Conservation (phyloP, 441 rosid species). For the Arabidopsis lyrata region DNA sequence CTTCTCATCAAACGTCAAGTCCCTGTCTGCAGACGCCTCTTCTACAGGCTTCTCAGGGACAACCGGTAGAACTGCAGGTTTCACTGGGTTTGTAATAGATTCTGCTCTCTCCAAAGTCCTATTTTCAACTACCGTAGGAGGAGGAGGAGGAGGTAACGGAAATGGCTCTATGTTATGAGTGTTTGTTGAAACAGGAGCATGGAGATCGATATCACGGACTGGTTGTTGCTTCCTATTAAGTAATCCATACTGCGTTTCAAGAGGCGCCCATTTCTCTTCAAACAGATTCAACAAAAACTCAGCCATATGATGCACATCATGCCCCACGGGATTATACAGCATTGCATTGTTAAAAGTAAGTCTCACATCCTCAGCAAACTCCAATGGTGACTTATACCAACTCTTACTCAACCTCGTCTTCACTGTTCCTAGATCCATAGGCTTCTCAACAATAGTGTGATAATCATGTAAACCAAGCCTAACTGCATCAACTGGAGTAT, state of each 20-base stretch:
- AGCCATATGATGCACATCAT: constrained; percentile 88
- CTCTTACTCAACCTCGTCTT: constrained; percentile 66
- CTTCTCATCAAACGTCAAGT: constrained; percentile 76
- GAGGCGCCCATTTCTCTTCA: constrained; percentile 71
- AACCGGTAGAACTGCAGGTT: constrained; percentile 41
- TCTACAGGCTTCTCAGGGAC: constrained; percentile 48
- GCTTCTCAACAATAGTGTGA: constrained; percentile 71
- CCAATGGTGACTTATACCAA: constrained; percentile 70
- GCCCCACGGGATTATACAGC: constrained; percentile 84
- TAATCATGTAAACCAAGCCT: constrained; percentile 80
- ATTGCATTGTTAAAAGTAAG: constrained; percentile 89
- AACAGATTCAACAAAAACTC: constrained; percentile 59
- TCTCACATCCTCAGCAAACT: constrained; percentile 89
- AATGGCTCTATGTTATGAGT: constrained; percentile 42
- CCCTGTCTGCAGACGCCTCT: constrained; percentile 55
- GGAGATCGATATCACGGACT: constrained; percentile 43
- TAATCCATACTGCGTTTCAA: constrained; percentile 55
- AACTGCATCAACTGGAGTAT: constrained; percentile 79
- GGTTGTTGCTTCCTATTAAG: constrained; percentile 43
- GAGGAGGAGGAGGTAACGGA: constrained; percentile 42
- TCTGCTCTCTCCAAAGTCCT: constrained; percentile 62
- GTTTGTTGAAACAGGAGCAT: constrained; percentile 52
- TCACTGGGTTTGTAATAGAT: constrained; percentile 49
- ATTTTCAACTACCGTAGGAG: constrained; percentile 50
- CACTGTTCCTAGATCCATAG: constrained; percentile 97